Percentiles rank a stretch among this genome's conserved stretches.
Evolutionary conservation across 805 yeast species (phyloP).

Genomic region (Sugiyamaella chiloensis): DNA sequence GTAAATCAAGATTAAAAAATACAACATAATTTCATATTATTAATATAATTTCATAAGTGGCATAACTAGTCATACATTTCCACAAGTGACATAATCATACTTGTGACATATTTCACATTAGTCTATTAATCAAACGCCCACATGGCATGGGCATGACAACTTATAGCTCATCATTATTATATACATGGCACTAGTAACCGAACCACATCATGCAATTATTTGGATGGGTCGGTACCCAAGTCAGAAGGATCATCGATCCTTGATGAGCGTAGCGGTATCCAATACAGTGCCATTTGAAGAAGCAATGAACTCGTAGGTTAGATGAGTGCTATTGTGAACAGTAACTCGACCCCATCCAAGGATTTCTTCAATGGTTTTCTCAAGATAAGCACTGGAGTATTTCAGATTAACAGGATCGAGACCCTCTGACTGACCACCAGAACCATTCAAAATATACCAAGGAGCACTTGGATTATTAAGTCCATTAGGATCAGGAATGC

Average conservation of each 20-base stretch:
- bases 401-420: slow-evolving; percentile 18
- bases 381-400: slow-evolving; percentile 14
- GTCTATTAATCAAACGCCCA: no score
- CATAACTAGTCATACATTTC: no score
- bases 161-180: no score
- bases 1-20: no score
- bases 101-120: no score
- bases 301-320: slow-evolving; percentile 32
- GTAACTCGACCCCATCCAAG: slow-evolving; percentile 32
- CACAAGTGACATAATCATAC: no score
- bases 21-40: no score
- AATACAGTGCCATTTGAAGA: slow-evolving; percentile 27
- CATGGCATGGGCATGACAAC: no score
- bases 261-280: slow-evolving; percentile 30
- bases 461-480: slow-evolving; percentile 32
- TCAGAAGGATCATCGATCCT: slow-evolving; percentile 11
- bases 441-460: slow-evolving; percentile 33
- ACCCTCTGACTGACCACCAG: slow-evolving; percentile 34
- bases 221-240: no score
- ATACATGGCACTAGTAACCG: no score
- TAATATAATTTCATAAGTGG: no score
- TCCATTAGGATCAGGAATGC: slow-evolving; percentile 31
- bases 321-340: slow-evolving; percentile 32
- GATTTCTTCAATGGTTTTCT: slow-evolving; percentile 8
- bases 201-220: no score